Evolutionary conservation across 495 filamentous ascomycete genomes (phyloP).

Genomic region (Rostrohypoxylon terebratum): DNA sequence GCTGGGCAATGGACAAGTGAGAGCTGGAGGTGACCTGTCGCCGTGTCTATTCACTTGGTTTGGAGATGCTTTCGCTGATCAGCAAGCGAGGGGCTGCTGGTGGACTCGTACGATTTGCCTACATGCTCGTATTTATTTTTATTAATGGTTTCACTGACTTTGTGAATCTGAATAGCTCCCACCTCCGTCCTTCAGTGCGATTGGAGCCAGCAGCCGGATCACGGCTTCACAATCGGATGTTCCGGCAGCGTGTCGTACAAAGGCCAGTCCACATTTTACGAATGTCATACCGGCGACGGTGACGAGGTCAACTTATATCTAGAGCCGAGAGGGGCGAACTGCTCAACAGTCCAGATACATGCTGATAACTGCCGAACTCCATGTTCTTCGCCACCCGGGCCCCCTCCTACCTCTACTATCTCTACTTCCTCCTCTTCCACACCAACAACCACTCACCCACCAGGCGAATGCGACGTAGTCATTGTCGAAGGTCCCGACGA

Average conservation of each 20-base stretch:
- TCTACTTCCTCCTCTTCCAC: neutral
- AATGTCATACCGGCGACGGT: conserved; percentile 65
- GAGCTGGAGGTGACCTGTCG: conserved; percentile 59
- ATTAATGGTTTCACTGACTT: conserved; percentile 8
- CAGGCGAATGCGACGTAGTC: conserved; percentile 17
- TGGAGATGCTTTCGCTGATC: conserved; percentile 46
- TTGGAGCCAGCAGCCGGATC: conserved; percentile 57
- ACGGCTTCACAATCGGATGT: conserved; percentile 64
- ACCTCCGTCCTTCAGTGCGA: conserved; percentile 77
- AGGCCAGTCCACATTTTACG: conserved; percentile 62
- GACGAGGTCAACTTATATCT: conserved; percentile 67
- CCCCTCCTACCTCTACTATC: conserved; percentile 3
- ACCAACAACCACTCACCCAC: conserved; percentile 4
- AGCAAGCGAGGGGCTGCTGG: conserved; percentile 46
- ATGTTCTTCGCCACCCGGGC: conserved; percentile 25
- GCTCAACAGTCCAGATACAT: conserved; percentile 59
- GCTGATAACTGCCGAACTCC: conserved; percentile 60
- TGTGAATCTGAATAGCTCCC: conserved; percentile 44
- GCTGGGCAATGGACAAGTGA: conserved; percentile 66
- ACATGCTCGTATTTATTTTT: neutral
- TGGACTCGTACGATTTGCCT: conserved; percentile 47
- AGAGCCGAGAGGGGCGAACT: conserved; percentile 55
- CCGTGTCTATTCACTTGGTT: conserved; percentile 50
- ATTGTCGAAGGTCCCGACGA: conserved; percentile 36
- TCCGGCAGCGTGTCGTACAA: conserved; percentile 61